A percentile compares a stretch with the other conserved stretches of the same genome.
Conservation (phyloP, 1,284 basidiomycete genomes). For the Ceratobasidium papillatum region DNA sequence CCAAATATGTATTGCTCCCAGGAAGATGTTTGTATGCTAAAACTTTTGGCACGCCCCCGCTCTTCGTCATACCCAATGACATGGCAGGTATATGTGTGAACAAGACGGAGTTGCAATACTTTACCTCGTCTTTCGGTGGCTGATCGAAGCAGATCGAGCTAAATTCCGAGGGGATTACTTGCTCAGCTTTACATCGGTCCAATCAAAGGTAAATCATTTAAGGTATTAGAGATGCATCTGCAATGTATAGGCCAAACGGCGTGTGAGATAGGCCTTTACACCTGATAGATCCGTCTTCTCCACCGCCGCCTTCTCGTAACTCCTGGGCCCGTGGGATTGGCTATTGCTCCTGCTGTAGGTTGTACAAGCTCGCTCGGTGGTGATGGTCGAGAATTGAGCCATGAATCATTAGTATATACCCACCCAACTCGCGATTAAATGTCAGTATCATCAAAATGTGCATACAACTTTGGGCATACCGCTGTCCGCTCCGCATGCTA, state of each 20-base stretch:
- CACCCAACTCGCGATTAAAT: constrained; percentile 65
- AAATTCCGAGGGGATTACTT: neutral
- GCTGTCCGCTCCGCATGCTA: constrained; percentile 61
- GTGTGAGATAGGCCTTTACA: constrained; percentile 6
- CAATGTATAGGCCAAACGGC: neutral
- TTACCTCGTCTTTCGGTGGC: too few species aligned
- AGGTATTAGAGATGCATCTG: neutral
- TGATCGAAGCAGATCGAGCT: too few species aligned
- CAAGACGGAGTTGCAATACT: too few species aligned
- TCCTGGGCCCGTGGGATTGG: constrained; percentile 45
- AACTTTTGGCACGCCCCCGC: too few species aligned
- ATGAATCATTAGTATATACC: constrained; percentile 78
- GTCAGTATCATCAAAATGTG: constrained; percentile 20
- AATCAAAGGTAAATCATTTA: neutral
- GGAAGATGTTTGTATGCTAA: too few species aligned
- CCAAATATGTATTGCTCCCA: too few species aligned
- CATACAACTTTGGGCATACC: constrained; percentile 53
- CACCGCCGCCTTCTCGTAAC: constrained; percentile 70
- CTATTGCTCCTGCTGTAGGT: constrained; percentile 13
- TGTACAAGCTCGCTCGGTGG: constrained; percentile 57
- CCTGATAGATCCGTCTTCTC: constrained; percentile 66
- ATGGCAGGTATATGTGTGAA: too few species aligned
- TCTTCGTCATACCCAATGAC: too few species aligned
- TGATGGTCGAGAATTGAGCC: constrained; percentile 62
- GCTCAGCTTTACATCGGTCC: neutral